These are phyloP conservation scores for Botryosphaeria agaves DNA, from an alignment of 2,329 filamentous ascomycete species.

Conservation along the genomic window DNA sequence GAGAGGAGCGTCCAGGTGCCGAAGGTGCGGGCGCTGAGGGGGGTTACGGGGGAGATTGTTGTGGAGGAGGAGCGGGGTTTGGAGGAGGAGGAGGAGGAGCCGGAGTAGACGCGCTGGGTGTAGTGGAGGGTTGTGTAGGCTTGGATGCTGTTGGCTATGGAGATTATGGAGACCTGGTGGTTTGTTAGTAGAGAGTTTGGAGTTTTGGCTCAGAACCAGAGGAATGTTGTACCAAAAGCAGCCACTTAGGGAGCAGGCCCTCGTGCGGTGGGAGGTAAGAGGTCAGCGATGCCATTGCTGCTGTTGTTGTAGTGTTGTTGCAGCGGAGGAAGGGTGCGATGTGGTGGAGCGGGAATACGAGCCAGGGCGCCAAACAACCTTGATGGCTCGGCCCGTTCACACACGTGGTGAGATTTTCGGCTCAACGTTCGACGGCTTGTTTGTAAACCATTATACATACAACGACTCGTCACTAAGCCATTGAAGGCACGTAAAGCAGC, in stretches of 20 bases:
- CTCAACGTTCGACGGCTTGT: no score
- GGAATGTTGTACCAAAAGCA: conserved; percentile 36
- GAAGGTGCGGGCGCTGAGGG: conserved; percentile 63
- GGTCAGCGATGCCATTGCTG: conserved; percentile 14
- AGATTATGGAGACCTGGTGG: conserved; percentile 59
- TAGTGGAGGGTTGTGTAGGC: conserved; percentile 65
- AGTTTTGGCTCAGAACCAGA: conserved; percentile 4
- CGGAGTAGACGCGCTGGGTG: conserved; percentile 75
- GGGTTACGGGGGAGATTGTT: conserved; percentile 39
- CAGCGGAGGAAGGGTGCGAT: no score
- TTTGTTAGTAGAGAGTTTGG: conserved; percentile 1
- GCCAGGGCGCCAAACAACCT: no score
- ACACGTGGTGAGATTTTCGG: no score
- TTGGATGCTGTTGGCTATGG: conserved; percentile 72
- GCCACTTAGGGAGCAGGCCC: conserved; percentile 46
- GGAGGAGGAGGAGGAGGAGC: conserved; percentile 30
- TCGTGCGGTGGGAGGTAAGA: conserved; percentile 25
- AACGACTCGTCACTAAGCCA: no score
- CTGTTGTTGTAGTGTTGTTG: neutral
- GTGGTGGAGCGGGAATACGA: no score
- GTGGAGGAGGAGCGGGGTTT: conserved; percentile 12
- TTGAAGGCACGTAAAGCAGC: no score
- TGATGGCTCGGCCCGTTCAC: no score
- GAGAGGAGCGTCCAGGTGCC: conserved; percentile 78
- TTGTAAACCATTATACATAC: no score